phyloP scores from a whole-genome alignment of 1,284 basidiomycete genomes.

The Microstroma glucosiphilum region DNA sequence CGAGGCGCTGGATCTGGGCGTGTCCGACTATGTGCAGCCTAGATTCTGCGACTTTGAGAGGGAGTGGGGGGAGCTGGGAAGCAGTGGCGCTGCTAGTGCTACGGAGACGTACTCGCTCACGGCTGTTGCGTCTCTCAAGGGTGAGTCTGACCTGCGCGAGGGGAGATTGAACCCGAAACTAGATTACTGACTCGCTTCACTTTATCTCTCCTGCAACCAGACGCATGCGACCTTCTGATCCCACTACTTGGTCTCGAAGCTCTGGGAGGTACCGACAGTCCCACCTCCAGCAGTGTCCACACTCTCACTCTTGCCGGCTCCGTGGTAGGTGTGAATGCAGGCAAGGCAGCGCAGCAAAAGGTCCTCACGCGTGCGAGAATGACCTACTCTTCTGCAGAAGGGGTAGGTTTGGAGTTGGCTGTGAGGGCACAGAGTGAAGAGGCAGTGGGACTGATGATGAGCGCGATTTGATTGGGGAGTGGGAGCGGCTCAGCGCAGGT shows the following conservation, averaged over 20 bases:
- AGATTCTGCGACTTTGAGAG: constrained; percentile 82
- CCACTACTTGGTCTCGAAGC: constrained; percentile 96
- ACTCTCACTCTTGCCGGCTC: constrained; percentile 87
- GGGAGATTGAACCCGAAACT: constrained; percentile 20
- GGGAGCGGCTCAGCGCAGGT: no score
- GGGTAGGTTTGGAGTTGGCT: constrained; percentile 88
- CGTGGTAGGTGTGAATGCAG: constrained; percentile 57
- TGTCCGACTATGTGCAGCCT: constrained; percentile 85
- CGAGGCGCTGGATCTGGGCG: constrained; percentile 88
- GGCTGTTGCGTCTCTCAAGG: constrained; percentile 86
- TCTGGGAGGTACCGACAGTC: constrained; percentile 59
- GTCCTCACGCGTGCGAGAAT: constrained; percentile 88
- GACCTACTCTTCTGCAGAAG: constrained; percentile 82
- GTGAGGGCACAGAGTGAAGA: constrained; percentile 87
- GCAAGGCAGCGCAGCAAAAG: constrained; percentile 72
- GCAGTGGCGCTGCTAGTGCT: constrained; percentile 59
- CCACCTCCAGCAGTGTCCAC: constrained; percentile 75
- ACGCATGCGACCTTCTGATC: constrained; percentile 84
- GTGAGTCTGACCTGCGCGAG: constrained; percentile 55
- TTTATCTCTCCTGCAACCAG: constrained; percentile 52
- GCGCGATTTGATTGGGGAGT: constrained; percentile 62
- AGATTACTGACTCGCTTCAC: no score
- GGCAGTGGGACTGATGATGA: constrained; percentile 77
- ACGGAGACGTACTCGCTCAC: constrained; percentile 93
- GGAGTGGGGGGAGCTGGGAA: constrained; percentile 88